Evolutionary conservation across 257 asterid species (phyloP).

Genomic region (Paraleonurus japonicus): DNA sequence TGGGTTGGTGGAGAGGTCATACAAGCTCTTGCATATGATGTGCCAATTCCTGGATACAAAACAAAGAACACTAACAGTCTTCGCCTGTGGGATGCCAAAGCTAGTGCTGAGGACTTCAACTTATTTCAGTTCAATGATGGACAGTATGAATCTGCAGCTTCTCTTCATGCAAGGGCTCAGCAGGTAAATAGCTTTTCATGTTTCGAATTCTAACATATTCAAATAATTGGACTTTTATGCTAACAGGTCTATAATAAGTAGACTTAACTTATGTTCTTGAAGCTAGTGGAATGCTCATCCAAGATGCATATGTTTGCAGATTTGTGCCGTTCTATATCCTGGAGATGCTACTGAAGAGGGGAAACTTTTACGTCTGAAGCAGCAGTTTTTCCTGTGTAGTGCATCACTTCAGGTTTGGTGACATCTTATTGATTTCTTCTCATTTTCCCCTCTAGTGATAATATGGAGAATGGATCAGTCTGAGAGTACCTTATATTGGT

Average conservation of each 20-base stretch:
- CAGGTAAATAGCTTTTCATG: slow-evolving; percentile 54
- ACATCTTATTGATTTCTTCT: slow-evolving; percentile 13
- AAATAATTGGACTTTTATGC: slow-evolving; percentile 17
- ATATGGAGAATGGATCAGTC: slow-evolving; percentile 12
- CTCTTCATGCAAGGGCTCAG: slow-evolving; percentile 93
- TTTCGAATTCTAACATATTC: slow-evolving; percentile 5
- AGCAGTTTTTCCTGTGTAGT: slow-evolving; percentile 96
- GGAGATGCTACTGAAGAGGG: slow-evolving; percentile 98
- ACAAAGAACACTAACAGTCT: slow-evolving; percentile 95
- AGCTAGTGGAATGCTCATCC: slow-evolving; percentile 11
- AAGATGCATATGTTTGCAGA: slow-evolving; percentile 43
- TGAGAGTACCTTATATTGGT: slow-evolving; percentile 11
- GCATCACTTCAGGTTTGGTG: slow-evolving; percentile 93
- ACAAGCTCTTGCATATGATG: slow-evolving; percentile 97
- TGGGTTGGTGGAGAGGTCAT: slow-evolving; percentile 98
- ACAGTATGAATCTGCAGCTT: slow-evolving; percentile 90
- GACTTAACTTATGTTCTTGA: slow-evolving; percentile 19
- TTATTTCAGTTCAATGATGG: slow-evolving; percentile 95
- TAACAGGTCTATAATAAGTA: slow-evolving; percentile 4
- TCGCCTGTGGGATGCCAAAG: slow-evolving; percentile 99
- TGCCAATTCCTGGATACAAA: slow-evolving; percentile 99
- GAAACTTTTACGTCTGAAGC: slow-evolving; percentile 86
- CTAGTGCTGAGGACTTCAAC: slow-evolving; percentile 75
- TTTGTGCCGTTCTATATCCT: slow-evolving; percentile 96
- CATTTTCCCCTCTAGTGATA: slow-evolving; percentile 10